These are phyloP conservation scores for Ophiocordyceps unilateralis DNA, from an alignment of 2,329 filamentous ascomycete species.

Conservation along the genomic window DNA sequence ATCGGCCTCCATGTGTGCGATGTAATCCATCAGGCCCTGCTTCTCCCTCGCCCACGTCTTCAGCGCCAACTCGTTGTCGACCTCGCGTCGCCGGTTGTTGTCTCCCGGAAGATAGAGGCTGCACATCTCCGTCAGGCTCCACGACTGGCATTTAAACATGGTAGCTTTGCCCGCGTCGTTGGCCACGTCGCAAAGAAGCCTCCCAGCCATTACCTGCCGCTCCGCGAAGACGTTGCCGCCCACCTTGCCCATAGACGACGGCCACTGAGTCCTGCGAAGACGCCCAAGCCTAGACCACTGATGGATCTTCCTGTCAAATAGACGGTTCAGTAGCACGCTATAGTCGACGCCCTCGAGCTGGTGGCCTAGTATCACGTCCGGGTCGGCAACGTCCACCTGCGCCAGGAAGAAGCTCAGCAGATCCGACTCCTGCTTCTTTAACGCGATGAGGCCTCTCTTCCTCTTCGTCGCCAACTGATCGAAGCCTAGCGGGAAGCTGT, in stretches of 20 bases:
- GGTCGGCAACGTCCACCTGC: conserved; percentile 73
- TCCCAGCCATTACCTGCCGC: conserved; percentile 72
- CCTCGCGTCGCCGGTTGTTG: conserved; percentile 58
- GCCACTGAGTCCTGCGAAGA: conserved; percentile 72
- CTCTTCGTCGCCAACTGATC: conserved; percentile 57
- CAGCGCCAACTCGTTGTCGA: conserved; percentile 76
- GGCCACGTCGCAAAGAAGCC: conserved; percentile 80
- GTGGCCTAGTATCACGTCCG: conserved; percentile 86
- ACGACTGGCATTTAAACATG: conserved; percentile 95
- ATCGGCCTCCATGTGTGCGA: conserved; percentile 86
- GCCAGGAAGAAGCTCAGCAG: conserved; percentile 80
- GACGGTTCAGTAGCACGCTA: conserved; percentile 69
- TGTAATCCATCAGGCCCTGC: conserved; percentile 78
- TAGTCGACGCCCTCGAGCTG: conserved; percentile 96
- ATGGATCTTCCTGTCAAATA: conserved; percentile 79
- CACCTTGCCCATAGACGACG: conserved; percentile 66
- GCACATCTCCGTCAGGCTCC: conserved; percentile 97
- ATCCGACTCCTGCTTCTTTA: conserved; percentile 70
- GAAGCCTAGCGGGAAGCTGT: conserved; percentile 71
- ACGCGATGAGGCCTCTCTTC: conserved; percentile 58
- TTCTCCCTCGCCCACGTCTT: conserved; percentile 67
- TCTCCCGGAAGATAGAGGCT: conserved; percentile 65
- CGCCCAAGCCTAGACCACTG: conserved; percentile 91
- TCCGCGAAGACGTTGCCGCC: conserved; percentile 88
- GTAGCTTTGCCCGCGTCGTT: conserved; percentile 95